A percentile compares a stretch with the other conserved stretches of the same genome.
phyloP scores from a whole-genome alignment of 345 rosid species.

The Corchorus olitorius region DNA sequence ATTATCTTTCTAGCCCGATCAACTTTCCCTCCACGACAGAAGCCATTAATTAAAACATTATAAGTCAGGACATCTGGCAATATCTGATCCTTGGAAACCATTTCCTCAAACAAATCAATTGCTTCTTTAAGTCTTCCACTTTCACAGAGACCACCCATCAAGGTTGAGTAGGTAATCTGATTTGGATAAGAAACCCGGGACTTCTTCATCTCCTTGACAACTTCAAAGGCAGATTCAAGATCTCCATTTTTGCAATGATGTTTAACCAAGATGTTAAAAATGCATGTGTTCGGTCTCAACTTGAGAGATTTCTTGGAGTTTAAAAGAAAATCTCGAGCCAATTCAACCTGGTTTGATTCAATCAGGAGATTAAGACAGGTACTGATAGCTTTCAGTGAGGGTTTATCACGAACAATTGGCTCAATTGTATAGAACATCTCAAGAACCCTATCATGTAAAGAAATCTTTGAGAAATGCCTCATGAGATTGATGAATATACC shows the following conservation, averaged over 20 bases:
- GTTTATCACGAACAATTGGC: slow-evolving; percentile 69
- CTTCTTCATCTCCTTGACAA: slow-evolving; percentile 75
- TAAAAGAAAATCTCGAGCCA: slow-evolving; percentile 53
- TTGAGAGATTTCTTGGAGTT: slow-evolving; percentile 45
- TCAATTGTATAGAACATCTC: slow-evolving; percentile 74
- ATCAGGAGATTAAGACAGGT: slow-evolving; percentile 84
- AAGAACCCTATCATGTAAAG: slow-evolving; percentile 55
- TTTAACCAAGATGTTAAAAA: slow-evolving; percentile 85
- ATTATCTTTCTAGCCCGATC: slow-evolving; percentile 70
- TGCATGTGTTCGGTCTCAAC: slow-evolving; percentile 79
- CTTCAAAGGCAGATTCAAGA: slow-evolving; percentile 59
- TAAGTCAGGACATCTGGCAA: slow-evolving; percentile 78
- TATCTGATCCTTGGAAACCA: slow-evolving; percentile 73
- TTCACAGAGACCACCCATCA: slow-evolving; percentile 63
- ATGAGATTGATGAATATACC: slow-evolving; percentile 71
- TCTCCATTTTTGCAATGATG: slow-evolving; percentile 73
- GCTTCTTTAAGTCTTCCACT: slow-evolving; percentile 73
- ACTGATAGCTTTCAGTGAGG: slow-evolving; percentile 77
- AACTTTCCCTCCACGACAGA: slow-evolving; percentile 67
- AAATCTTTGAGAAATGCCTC: slow-evolving; percentile 64
- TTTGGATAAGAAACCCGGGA: slow-evolving; percentile 64
- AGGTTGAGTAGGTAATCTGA: slow-evolving; percentile 72
- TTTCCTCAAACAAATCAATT: slow-evolving; percentile 70
- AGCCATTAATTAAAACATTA: slow-evolving; percentile 78
- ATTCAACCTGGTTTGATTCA: slow-evolving; percentile 60